Evolutionary conservation across 176 grass and related monocot species (phyloP).

Genomic region (Aechmea fasciata): DNA sequence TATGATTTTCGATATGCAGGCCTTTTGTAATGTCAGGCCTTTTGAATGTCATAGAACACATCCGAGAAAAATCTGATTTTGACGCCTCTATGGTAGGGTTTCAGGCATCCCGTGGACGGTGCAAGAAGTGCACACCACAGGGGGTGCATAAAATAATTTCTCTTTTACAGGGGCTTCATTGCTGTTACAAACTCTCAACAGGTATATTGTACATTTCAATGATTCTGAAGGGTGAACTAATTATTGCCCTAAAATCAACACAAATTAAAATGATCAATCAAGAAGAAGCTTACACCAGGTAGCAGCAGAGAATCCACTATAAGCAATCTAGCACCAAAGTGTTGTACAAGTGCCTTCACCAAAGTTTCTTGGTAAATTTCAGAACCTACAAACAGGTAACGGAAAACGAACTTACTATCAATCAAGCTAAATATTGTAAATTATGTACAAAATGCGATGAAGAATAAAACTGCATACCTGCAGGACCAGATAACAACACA

Average conservation of each 20-base stretch:
- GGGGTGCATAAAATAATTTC: too few species aligned
- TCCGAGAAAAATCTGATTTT: neutral
- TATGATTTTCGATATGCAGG: too few species aligned
- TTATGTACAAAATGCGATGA: neutral
- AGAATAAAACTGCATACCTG: slow-evolving; percentile 42
- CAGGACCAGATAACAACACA: slow-evolving; percentile 78
- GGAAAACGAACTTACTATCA: neutral
- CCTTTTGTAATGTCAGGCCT: too few species aligned
- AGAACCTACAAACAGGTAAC: slow-evolving; percentile 43
- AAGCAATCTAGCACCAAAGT: slow-evolving; percentile 76
- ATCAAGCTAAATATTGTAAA: too few species aligned
- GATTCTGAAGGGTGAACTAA: too few species aligned
- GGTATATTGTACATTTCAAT: too few species aligned
- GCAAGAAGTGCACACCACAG: too few species aligned
- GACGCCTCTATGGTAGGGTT: neutral
- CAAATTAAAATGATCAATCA: slow-evolving; percentile 6
- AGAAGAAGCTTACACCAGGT: slow-evolving; percentile 57
- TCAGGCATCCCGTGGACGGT: too few species aligned
- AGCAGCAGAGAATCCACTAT: slow-evolving; percentile 57
- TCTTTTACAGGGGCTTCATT: too few species aligned
- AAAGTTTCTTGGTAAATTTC: slow-evolving; percentile 94
- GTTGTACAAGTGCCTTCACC: slow-evolving; percentile 74
- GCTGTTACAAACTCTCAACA: too few species aligned
- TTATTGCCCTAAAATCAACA: neutral
- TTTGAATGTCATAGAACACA: too few species aligned